Conservation (phyloP, 352 stramenopile species). For the Phytopythium cucurbitacearum region DNA sequence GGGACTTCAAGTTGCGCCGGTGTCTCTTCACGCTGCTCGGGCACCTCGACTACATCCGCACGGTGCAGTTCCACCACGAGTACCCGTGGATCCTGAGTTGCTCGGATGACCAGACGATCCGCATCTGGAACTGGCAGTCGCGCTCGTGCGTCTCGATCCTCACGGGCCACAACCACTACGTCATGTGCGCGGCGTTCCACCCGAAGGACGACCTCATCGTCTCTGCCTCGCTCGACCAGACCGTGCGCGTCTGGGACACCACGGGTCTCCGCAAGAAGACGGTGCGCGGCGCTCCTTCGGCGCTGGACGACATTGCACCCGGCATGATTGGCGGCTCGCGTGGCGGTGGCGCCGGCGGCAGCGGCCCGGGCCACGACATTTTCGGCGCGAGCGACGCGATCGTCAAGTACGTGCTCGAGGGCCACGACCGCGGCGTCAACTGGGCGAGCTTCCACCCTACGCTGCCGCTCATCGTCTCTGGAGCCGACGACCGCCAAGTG, state of each 20-base stretch:
- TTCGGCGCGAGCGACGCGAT: constrained; percentile 99
- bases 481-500: constrained; percentile 98
- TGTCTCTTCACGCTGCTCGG: constrained; percentile 99
- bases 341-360: constrained; percentile 3
- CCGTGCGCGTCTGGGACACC: constrained; percentile 99
- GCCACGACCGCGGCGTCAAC: constrained; percentile 99
- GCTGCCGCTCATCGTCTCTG: constrained; percentile 97
- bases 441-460: constrained; percentile 99
- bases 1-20: constrained; percentile 98
- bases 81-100: constrained; percentile 99
- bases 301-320: constrained; percentile 49
- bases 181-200: constrained; percentile 99
- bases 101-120: constrained; percentile 98
- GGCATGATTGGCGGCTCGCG: constrained; percentile 35
- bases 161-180: constrained; percentile 99
- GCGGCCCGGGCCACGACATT: constrained; percentile 89
- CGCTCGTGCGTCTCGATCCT: constrained; percentile 98
- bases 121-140: constrained; percentile 99
- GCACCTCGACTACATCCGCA: constrained; percentile 99
- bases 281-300: constrained; percentile 85
- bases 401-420: constrained; percentile 99
- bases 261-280: constrained; percentile 99
- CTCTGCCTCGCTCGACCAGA: constrained; percentile 98
- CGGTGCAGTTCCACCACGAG: constrained; percentile 99
- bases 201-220: constrained; percentile 99